Base-by-base conservation (phyloP, 2,329 filamentous ascomycete species). In the Colletotrichum higginsianum region DNA sequence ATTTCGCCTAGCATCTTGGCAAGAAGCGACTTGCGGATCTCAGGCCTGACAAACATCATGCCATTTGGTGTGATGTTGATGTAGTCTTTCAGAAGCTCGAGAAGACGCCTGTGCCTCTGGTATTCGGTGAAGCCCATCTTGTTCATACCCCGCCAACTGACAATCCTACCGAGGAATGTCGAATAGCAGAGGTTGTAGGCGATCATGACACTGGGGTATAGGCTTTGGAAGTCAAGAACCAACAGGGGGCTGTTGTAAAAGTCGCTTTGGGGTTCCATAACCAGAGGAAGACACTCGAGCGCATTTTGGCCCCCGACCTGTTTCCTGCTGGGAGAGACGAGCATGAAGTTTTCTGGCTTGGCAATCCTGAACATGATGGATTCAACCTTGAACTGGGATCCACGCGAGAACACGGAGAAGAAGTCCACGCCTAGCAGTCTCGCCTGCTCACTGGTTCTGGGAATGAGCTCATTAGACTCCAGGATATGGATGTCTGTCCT, bases 131-230 rank as follows among this genome's bases (percentile, higher is more conserved):
- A 98, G 0, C 96, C 96, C 92, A 99, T 94, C 82, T 98, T 98
- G 84, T 94, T 95, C 40, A 89, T 91, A 2, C 95, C 95, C n/a
- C 94, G 90, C 96, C 96, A 98, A 76, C 91, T 90, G 38, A 91
- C 89, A 49, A 98, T 91, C 40, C 96, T 90, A 0, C 96, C 96
- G 0, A 98, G 86, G 76, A 95, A 99, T 0, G 96, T 99, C 0
- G 96, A 98, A 79, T 99, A 99, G 83, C 96, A 99, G 79, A 98
- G 96, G 78, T 99, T 99, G 84, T 99, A 98, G 0, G 96, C 96
- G 78, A 99, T 98, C 95, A 99, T 98, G 72, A 98, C 92, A 81
- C 95, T 98, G 0, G 96, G 96, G 75, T 99, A 99, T 58, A 99
- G 84, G 71, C 94, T 97, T 78, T 98, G 96, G 74, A 99, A 99